Conservation (phyloP, 208 protist genomes). For the Leishmania arabica region DNA sequence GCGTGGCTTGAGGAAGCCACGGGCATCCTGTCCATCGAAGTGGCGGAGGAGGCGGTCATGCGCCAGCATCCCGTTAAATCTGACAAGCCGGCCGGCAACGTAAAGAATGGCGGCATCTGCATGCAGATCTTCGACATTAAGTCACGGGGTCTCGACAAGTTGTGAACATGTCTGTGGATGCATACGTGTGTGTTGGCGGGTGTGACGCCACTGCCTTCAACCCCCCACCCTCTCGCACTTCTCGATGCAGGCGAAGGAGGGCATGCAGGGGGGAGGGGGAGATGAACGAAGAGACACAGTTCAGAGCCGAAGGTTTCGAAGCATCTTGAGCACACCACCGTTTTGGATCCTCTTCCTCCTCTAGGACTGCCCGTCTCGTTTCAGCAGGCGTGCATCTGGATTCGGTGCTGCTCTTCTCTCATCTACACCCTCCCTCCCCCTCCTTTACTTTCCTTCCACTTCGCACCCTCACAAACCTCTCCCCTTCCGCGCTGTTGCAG, state of each 20-base stretch:
- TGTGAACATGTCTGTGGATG: conserved; percentile 3
- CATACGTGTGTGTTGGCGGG: background rate
- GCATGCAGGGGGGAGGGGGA: background rate
- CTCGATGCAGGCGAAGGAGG: background rate
- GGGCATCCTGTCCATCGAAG: conserved; percentile 75
- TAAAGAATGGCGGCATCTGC: conserved; percentile 79
- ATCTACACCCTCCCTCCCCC: no score
- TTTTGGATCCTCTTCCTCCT: background rate
- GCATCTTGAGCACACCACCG: background rate
- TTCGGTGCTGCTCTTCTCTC: background rate
- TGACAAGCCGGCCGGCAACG: conserved; percentile 45
- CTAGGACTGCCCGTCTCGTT: background rate
- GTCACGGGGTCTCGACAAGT: conserved; percentile 46
- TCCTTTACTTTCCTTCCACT: background rate
- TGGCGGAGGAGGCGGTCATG: conserved; percentile 60
- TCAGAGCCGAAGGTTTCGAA: background rate
- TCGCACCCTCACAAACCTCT: background rate
- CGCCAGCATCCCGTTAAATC: conserved; percentile 54
- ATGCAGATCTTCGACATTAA: conserved; percentile 92
- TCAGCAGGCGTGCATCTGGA: background rate
- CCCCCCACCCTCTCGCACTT: background rate
- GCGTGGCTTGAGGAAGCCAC: conserved; percentile 67
- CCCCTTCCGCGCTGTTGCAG: background rate
- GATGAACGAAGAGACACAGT: background rate
- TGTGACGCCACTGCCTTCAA: background rate